Evolutionary conservation across 1,284 basidiomycete species (phyloP), one percentile per base, ranked within the genome.

Genomic region (Leccinum glutinopallens): DNA sequence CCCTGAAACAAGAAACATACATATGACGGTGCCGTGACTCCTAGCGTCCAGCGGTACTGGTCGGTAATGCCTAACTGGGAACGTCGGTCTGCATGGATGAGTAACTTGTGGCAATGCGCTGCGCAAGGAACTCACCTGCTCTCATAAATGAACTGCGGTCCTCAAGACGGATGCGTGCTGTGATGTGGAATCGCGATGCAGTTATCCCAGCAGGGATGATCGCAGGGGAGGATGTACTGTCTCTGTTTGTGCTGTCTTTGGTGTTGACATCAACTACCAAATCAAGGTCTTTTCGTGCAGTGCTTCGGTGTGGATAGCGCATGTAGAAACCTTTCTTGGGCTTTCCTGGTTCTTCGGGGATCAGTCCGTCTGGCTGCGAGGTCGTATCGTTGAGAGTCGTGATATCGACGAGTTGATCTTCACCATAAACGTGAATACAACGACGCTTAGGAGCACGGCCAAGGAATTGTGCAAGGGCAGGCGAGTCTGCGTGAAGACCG

Each of bases 31-130:
- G 90, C 82, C 22, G 86, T 83, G 5, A 90, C 80, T 1, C 81
- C 82, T 19, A 92, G 75, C 81, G 89, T 87, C 91, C 90, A 92
- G 66, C 84, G 84, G 73, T 91, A 87, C 0, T 87, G 86, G 69
- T 86, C 81, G 4, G 62, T 61, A 17, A 61, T 66, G 10, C 69
- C 62, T 19, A 75, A 69, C 25, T 72, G 69, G n/a, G 69, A 63
- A 32, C 84, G 84, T 58, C 79, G 78, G 39, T 81, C 86, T 89
- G 65, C 2, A 55, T 59, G 35, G 55, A 67, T 68, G 25, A 63
- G 59, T 19, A 49, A 41, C 29, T 49, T 4, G 22, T 22, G 19
- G 43, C 19, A 57, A 58, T 58, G n/a, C 22, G 37, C 15, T 55
- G 17, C 17, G 10, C 25, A 32, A 17, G 51, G 39, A 35, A 15